Evolutionary conservation across 1,284 basidiomycete genomes (phyloP).

Genomic region (Malassezia brasiliensis): DNA sequence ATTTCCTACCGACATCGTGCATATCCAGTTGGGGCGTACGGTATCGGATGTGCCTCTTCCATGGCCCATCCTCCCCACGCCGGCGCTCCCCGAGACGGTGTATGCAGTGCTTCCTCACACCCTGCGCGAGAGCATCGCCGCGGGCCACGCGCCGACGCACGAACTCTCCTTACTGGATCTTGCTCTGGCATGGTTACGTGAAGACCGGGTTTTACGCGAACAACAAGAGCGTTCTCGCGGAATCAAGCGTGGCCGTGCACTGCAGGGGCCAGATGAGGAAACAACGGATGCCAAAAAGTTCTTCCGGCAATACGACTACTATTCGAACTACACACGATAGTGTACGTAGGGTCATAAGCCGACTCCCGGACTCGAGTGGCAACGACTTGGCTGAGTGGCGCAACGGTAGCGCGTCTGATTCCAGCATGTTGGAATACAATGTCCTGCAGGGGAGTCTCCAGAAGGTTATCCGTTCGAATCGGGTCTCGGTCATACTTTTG

Average conservation of each 20-base stretch:
- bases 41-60: conserved; percentile 25
- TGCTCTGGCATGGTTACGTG: conserved; percentile 40
- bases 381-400: conserved; percentile 18
- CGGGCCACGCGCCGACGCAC: conserved; percentile 16
- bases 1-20: conserved; percentile 45
- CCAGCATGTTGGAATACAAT: conserved; percentile 14
- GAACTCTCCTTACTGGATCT: conserved; percentile 28
- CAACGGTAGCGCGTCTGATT: conserved; percentile 24
- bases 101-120: not conserved
- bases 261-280: conserved; percentile 15
- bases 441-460: conserved; percentile 18
- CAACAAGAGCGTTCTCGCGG: conserved; percentile 27
- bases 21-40: conserved; percentile 41
- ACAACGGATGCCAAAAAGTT: conserved; percentile 42
- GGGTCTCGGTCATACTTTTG: conserved; percentile 20
- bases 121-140: conserved; percentile 1
- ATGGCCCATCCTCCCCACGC: conserved; percentile 30
- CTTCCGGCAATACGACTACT: conserved; percentile 44
- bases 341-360: not conserved
- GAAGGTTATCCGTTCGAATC: conserved; percentile 25
- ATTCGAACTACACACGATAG: conserved; percentile 7
- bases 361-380: not conserved
- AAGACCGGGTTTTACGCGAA: conserved; percentile 33
- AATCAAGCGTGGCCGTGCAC: conserved; percentile 30
- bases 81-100: not conserved